Base-by-base conservation (phyloP, 2,329 filamentous ascomycete species). In the Calonectria hawksworthii region DNA sequence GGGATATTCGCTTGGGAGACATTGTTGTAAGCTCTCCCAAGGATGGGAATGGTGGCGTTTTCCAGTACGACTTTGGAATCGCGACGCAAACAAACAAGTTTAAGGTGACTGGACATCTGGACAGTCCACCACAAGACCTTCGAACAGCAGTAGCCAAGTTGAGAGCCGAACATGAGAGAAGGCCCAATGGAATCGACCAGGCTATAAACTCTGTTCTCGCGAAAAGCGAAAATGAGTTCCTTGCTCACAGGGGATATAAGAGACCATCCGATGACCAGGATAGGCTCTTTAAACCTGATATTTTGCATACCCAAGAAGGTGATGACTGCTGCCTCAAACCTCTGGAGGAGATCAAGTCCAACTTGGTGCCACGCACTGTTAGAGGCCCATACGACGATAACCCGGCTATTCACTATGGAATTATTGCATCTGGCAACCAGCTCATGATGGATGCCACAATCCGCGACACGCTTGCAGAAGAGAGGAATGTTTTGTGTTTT, bases 371-470 rank as follows among this genome's bases (percentile, higher is more conserved):
- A 10, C 61, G 61, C 7, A 7, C 8, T 23, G 26, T 26, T 13
- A 41, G 41, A 4, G 16, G 26, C 21, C 14, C 36, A 11, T 23
- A 51, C 5, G 41, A 50, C 3, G 41, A 66, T 6, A 26, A 30
- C n/a, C 50, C 50, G 14, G 38, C 36, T 2, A 28, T 68, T n/a
- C 65, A 68, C 23, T 68, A 68, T 21, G 65, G 65, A 26, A 18
- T 41, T 2, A 68, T 68, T 3, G 65, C 65, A 50, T 68, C 65
- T 13, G 65, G 47, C 14, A 68, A 68, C 47, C 23, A 54, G 10
- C 23, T 68, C 6, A 68, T 68, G 65, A 68, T 56, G 32, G 30
- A 68, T 30, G 65, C 47, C 21, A 54, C 11, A 26, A 56, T 51
- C 47, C 34, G 65, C n/a, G 65, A 68, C 34, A 68, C 56, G 11